Base-by-base conservation (phyloP, 1,284 basidiomycete genomes). In the Tilletiaria anomala region DNA sequence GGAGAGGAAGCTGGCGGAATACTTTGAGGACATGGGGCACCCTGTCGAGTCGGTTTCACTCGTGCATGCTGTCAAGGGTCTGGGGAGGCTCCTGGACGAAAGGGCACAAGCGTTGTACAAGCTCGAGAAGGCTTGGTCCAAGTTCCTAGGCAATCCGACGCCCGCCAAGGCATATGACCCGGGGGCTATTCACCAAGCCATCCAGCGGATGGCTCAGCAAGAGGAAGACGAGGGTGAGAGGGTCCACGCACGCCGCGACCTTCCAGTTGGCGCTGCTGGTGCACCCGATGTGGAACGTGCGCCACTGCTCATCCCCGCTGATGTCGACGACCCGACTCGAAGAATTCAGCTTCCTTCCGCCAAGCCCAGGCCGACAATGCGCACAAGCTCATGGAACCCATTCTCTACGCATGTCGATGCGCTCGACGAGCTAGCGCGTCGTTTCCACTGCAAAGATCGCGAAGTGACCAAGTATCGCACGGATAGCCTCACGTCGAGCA, bases 81-180 rank as follows among this genome's bases (percentile, higher is more conserved):
- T 97, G 35, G 79, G 82, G 48, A 61, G 69, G 3, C 72, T 89
- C 3, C 70, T 97, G 42, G 80, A 85, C 47, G 72, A 73, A 52
- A 72, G 91, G 32, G 89, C 88, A 2, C 69, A 74, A 21, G 83
- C 84, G 1, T 70, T 97, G 5, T 62, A 85, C 35, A 73, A 74
- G 40, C 70, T 97, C 20, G 91, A 97, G 65, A 67, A 68, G 3
- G 81, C 48, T 1, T 96, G 91, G 89, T 78, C 79, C 15, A 73
- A 76, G 18, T 96, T 87, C 68, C 79, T 94, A 2, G 89, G 88
- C 1, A 94, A 96, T 61, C 89, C 89, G 0, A 85, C 83, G 44
- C 76, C 75, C 0, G 77, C 80, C 37, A 78, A 79, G 53, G 75
- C 76, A 20, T 81, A 79, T 51, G 77, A 80, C 53, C 78, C 81